Evolutionary conservation across 768 basidiomycete species (phyloP), one percentile per base, ranked within the genome.

Genomic region (Lactarius sanguifluus): DNA sequence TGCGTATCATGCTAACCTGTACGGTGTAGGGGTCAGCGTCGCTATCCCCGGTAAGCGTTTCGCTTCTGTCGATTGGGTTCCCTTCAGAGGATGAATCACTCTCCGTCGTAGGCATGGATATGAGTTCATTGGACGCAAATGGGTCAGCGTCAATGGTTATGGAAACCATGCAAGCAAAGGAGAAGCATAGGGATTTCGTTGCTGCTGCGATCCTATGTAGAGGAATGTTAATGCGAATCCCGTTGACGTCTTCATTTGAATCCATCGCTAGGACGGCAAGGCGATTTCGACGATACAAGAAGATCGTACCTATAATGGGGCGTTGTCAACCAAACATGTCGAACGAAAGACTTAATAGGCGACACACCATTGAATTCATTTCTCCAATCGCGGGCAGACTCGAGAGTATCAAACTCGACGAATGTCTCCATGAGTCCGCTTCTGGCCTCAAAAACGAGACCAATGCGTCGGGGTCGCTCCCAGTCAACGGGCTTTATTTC

Each of bases 381-480:
- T 45, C 79, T 75, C 84, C 85, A 86, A 18, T 80, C 81, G 36
- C 75, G 70, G 12, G 83, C 79, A 15, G 84, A 79, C 71, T 85
- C 86, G 65, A 81, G 77, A 0, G 86, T 89, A 69, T 86, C 87
- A 61, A 86, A 84, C 69, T 85, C 85, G 23, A 77, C 77, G 61
- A 65, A 73, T 61, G 75, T 73, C 50, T 73, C 72, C 25, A 28
- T 62, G 28, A 67, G 64, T 18, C 75, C 75, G 3, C 71, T 69
- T 32, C 71, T 70, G 3, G 73, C 69, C 8, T 78, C 75, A 41
- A 83, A 77, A 8, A 76, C 64, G 12, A 85, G 41, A 45, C 70
- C 72, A n/a, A 87, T 70, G 16, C 74, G 71, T 45, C 79, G 79
- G 6, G 85, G 83, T 20, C 77, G 74, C n/a, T 77, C 73, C 13